Evolutionary conservation across 2,329 filamentous ascomycete genomes (phyloP), one percentile per base, ranked within the genome.

Genomic region (Macroventuria anomochaeta): DNA sequence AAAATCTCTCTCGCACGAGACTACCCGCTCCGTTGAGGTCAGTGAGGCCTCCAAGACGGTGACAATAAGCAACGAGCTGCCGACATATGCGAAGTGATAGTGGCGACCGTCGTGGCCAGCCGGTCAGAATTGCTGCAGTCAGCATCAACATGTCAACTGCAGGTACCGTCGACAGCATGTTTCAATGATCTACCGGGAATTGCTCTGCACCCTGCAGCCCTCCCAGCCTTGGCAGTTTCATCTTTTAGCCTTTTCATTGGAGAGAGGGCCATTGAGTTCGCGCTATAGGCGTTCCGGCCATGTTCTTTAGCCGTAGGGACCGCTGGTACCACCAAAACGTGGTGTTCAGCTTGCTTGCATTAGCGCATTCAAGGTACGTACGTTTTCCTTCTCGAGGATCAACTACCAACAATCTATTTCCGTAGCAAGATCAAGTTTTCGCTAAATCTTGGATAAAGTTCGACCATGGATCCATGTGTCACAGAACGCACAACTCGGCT

Each of bases 171-270:
- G 33, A 7, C 18, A 25, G 13, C 25, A 3, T 20, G 31, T 46
- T 29, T 13, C 42, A n/a, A 17, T 20, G 21, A 33, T 26, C 13
- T 48, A 17, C 29, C 36, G 26, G 26, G 13, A 32, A 15, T n/a
- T 15, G n/a, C 15, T 48, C 29, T 25, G 20, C 29, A 48, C 8
- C 28, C 46, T 34, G 36, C 17, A 40, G 29, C 21, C 13, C 1
- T 25, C 28, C 21, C n/a, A 34, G 34, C 43, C 43, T 47, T 29
- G 26, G 28, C 17, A 25, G 36, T 39, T 48, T 34, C 26, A 48
- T 33, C 36, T 34, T 20, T 13, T 5, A 5, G 2, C 5, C 2
- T 18, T 1, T 2, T 10, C n/a, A 40, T 28, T 33, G 36, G 28
- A 20, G 7, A n/a, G 23, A 21, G 5, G 5, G 2, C 2, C 7